Evolutionary conservation across 202 grass and related monocot species (phyloP).

Genomic region (Setaria viridis): DNA sequence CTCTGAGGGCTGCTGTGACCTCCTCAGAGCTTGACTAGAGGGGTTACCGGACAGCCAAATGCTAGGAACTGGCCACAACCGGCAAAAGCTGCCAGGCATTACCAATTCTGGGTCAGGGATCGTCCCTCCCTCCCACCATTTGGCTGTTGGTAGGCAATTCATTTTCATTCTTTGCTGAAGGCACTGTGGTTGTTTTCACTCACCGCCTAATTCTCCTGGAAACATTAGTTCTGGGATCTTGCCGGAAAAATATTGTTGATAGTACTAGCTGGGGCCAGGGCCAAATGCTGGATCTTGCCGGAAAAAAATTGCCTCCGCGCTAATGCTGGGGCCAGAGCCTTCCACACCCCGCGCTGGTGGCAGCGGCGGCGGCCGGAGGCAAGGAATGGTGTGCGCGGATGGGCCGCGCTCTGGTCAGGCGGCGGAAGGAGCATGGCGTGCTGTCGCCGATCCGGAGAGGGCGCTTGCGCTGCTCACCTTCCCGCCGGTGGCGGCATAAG

Average conservation of each 20-base stretch:
- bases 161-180: conserved; percentile 89
- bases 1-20: conserved; percentile 70
- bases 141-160: conserved; percentile 65
- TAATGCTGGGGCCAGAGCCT: not conserved
- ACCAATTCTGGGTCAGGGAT: conserved; percentile 20
- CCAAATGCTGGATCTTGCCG: conserved; percentile 7
- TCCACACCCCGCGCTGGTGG: not conserved
- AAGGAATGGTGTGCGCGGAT: not conserved
- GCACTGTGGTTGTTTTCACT: conserved; percentile 31
- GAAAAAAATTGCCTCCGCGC: not conserved
- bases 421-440: not conserved
- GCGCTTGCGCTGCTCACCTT: conserved; percentile 26
- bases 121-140: conserved; percentile 28
- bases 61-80: not conserved
- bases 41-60: conserved; percentile 49
- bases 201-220: conserved; percentile 40
- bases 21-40: conserved; percentile 72
- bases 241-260: not conserved
- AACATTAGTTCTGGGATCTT: conserved; percentile 47
- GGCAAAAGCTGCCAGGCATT: not conserved
- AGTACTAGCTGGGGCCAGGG: not conserved
- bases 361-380: not conserved
- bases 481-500: conserved; percentile 7
- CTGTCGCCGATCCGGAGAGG: conserved; percentile 39
- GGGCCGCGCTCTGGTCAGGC: not conserved